Percentiles rank a stretch among this genome's conserved stretches.
Evolutionary conservation across 2,329 filamentous ascomycete genomes (phyloP).

Genomic region (Monilinia fructigena): DNA sequence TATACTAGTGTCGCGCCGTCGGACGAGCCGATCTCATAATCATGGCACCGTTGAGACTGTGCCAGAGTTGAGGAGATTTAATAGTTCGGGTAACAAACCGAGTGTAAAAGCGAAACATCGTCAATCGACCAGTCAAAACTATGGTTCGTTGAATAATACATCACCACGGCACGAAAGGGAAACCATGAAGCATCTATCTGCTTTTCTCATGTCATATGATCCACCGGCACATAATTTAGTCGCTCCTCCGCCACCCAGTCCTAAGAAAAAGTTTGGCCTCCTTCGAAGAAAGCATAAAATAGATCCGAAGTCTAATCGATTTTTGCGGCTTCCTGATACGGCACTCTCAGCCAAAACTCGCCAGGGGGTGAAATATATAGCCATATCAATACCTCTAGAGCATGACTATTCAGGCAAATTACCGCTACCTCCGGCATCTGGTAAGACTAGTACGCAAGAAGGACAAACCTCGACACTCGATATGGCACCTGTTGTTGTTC

Average conservation of each 20-base stretch:
- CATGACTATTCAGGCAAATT: conserved; percentile 45
- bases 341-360: conserved; percentile 55
- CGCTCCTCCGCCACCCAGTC: conserved; percentile 44
- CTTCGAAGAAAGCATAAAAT: conserved; percentile 40
- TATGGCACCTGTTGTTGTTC: neutral
- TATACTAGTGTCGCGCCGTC: conserved; percentile 15
- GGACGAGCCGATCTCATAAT: conserved; percentile 13
- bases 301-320: conserved; percentile 39
- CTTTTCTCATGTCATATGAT: conserved; percentile 51
- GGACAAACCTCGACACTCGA: conserved; percentile 36
- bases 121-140: conserved; percentile 3
- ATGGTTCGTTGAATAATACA: conserved; percentile 3
- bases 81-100: neutral
- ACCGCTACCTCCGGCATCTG: neutral
- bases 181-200: conserved; percentile 43
- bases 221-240: conserved; percentile 53
- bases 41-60: conserved; percentile 17
- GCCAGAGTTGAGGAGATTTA: conserved; percentile 15
- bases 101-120: neutral
- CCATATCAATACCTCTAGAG: conserved; percentile 58
- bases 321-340: conserved; percentile 52
- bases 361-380: conserved; percentile 56
- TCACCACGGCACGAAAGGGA: conserved; percentile 29
- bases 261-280: conserved; percentile 38
- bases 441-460: conserved; percentile 22